Base-by-base conservation (phyloP, 495 filamentous ascomycete species). In the Hypoxylon fuscum region DNA sequence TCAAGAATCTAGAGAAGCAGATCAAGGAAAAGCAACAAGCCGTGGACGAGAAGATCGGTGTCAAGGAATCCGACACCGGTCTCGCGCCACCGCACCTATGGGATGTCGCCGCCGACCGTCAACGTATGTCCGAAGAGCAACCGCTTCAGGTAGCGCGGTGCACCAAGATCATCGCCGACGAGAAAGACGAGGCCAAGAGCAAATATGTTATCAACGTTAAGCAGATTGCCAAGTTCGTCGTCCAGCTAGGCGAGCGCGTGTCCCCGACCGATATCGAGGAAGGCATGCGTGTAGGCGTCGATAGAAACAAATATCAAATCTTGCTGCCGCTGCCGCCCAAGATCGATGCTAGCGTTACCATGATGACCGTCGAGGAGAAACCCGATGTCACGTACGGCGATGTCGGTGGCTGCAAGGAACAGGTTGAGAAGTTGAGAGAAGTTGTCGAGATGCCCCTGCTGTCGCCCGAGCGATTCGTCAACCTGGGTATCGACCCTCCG, bases 191-290 rank as follows among this genome's bases (percentile, higher is more conserved):
- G 25, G 92, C 96, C 66, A 98, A 98, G 86, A 95, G 90, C 85
- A 98, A 98, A 88, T 98, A 98, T 82, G 93, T 98, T 71, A 98
- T 98, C 85, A 98, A 98, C 77, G 95, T 98, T 65, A 98, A 98
- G 79, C 95, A 98, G 75, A 98, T 98, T 61, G 95, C 95, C 73
- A 98, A 98, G 78, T 98, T 98, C 69, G 95, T 98, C 41, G 95
- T 98, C 70, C 96, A 98, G 77, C 86, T 98, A 47, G 95, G 95
- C 63, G 95, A 98, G 74, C 89, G 96, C 44, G 94, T 98, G 59
- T 93, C 89, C 74, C 96, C 95, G 35, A 97, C 94, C 69, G 95
- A 98, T 87, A 98, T 98, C 71, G 95, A 98, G 71, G 95, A 98
- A 73, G 95, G 96, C 62, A 98, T 98, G 95, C 84, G 95, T 67